Base-by-base conservation (phyloP, 805 yeast species). In the Zygosaccharomyces gambellarensis region DNA sequence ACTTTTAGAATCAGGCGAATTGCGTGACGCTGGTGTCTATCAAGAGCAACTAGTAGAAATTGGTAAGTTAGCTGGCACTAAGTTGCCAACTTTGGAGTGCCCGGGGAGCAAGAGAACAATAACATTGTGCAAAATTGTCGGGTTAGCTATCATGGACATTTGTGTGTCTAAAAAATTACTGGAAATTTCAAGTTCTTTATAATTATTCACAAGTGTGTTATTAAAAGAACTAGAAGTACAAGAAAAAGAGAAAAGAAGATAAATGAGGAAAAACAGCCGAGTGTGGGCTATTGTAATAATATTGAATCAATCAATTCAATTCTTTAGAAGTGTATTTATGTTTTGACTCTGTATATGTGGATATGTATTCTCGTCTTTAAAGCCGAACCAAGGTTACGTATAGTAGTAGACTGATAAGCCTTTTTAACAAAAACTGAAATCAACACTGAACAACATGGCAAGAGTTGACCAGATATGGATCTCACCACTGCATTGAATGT, bases 131-230 rank as follows among this genome's bases (percentile, higher is more conserved):
- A 83, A 82, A 59, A 63, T 82, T 19, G 87, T 82, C 5, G 87
- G 88, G 0, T 64, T 82, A 36, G 77, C 84, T 45, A 76, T 81
- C 25, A 82, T 83, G 87, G 87, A 83, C 58, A 69, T 81, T 4
- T 65, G 76, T 25, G 73, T 80, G 9, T 86, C 80, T 1, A 68
- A 73, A 27, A 63, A 67, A 22, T 25, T 51, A 41, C 31, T 51
- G 22, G 51, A 48, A 34, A 42, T 44, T 25, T 42, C 45, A 28
- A 42, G 28, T 17, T 19, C 36, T 5, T 30, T 42, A 12, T 42
- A 42, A 25, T n/a, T n/a, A 27, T 27, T 9, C 8, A n/a, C 9
- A 21, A 19, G 19, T 19, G 14, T 27, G 5, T 12, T n/a, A 12
- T 27, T n/a, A 32, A 17, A 5, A 9, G 19, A 23, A 8, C 31